Evolutionary conservation across 1,139 yeast genomes (phyloP).

Genomic region (Debaryomyces sp.): DNA sequence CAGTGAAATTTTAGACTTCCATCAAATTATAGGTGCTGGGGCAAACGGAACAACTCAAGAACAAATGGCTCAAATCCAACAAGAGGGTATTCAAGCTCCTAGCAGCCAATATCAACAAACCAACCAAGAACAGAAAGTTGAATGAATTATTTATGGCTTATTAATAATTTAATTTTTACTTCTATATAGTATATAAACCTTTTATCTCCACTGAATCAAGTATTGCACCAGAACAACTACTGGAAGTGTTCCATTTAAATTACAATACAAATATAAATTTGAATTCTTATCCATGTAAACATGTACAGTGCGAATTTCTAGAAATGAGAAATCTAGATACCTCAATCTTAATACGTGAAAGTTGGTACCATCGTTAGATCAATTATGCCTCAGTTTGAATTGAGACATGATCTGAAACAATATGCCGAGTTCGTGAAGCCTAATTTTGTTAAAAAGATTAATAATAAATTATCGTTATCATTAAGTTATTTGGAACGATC

Average conservation of each 20-base stretch:
- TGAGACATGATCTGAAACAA: conserved; percentile 1
- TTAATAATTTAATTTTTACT: neutral
- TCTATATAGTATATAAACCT: neutral
- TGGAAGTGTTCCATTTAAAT: neutral
- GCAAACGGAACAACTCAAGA: conserved; percentile 23
- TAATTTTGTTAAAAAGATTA: conserved; percentile 17
- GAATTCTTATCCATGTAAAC: neutral
- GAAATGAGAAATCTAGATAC: neutral
- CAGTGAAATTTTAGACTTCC: conserved; percentile 94
- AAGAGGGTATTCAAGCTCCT: conserved; percentile 34
- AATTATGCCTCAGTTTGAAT: neutral
- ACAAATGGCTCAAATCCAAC: conserved; percentile 33
- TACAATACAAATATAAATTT: neutral
- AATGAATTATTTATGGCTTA: conserved; percentile 11
- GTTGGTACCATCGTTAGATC: neutral
- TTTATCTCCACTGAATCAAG: neutral
- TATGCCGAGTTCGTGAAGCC: conserved; percentile 1
- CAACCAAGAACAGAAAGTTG: conserved; percentile 21
- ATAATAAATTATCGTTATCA: conserved; percentile 18
- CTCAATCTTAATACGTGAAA: neutral
- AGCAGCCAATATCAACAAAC: conserved; percentile 14
- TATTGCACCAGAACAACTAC: neutral
- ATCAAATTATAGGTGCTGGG: conserved; percentile 60
- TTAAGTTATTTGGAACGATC: conserved; percentile 15
- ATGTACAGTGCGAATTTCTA: neutral